Evolutionary conservation across 495 filamentous ascomycete species (phyloP).

Genomic region (Aspergillus conjunctus): DNA sequence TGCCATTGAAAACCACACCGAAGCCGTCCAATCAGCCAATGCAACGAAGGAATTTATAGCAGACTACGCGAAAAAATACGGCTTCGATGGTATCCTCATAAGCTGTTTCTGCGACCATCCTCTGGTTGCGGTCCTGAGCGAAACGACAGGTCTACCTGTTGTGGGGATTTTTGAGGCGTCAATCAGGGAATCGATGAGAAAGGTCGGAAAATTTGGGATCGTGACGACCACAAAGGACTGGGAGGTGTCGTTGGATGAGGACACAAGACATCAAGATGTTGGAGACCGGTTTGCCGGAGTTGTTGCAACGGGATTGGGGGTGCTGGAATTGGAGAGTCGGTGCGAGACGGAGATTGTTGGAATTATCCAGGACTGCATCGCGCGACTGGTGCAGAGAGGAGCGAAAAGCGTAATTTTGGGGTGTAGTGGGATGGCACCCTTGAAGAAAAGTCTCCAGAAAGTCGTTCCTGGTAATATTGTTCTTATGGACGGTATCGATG

Average conservation of each 20-base stretch:
- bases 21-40: neutral
- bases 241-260: neutral
- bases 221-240: neutral
- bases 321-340: neutral
- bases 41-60: neutral
- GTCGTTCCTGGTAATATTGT: neutral
- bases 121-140: neutral
- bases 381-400: neutral
- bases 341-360: neutral
- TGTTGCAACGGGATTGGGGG: neutral
- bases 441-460: neutral
- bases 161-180: conserved; percentile 2
- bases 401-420: conserved; percentile 2
- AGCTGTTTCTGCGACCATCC: conserved; percentile 2
- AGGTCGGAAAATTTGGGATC: neutral
- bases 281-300: neutral
- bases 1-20: neutral
- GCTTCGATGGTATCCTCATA: neutral
- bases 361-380: neutral
- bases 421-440: neutral
- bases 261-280: neutral
- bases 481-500: neutral
- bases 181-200: neutral
- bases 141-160: neutral
- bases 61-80: neutral